A percentile compares a stretch with the other conserved stretches of the same genome.
Conservation (phyloP, 768 basidiomycete genomes). For the Trametes villosa region DNA sequence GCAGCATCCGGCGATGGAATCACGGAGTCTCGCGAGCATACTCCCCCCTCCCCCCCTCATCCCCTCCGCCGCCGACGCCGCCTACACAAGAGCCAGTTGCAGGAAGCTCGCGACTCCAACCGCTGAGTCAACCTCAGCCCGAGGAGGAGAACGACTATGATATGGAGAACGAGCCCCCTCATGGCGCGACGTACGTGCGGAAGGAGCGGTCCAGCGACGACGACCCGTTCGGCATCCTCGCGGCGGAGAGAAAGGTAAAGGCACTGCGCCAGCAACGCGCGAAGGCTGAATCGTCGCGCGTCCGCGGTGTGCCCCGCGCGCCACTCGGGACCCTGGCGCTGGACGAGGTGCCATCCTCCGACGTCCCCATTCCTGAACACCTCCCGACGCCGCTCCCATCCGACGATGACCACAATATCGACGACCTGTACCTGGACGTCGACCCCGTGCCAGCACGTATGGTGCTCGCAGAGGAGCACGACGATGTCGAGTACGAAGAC, state of each 20-base stretch:
- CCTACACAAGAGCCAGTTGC: slow-evolving; percentile 12
- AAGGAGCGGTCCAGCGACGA: slow-evolving; percentile 12
- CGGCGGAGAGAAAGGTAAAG: slow-evolving; percentile 32
- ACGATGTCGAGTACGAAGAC: slow-evolving; percentile 12
- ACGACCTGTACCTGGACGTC: slow-evolving; percentile 31
- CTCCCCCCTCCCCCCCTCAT: slow-evolving; percentile 35
- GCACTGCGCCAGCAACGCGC: slow-evolving; percentile 14
- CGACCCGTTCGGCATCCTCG: slow-evolving; percentile 37
- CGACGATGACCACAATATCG: slow-evolving; percentile 28
- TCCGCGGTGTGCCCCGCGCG: slow-evolving; percentile 15
- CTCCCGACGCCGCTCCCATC: slow-evolving; percentile 29
- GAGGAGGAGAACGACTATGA: slow-evolving; percentile 11
- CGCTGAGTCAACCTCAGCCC: neutral
- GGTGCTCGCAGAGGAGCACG: neutral
- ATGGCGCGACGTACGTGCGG: neutral
- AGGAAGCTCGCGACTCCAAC: slow-evolving; percentile 2
- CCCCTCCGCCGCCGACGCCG: slow-evolving; percentile 23
- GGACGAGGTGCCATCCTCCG: slow-evolving; percentile 18
- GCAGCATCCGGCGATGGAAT: slow-evolving; percentile 15
- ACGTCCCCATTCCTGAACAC: slow-evolving; percentile 16
- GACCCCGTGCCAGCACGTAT: slow-evolving; percentile 8
- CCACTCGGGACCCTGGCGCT: slow-evolving; percentile 27
- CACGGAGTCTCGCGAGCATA: slow-evolving; percentile 12
- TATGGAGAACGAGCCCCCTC: slow-evolving; percentile 6
- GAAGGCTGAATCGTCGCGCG: slow-evolving; percentile 1